Conservation (phyloP, 495 filamentous ascomycete genomes). For the Talaromyces proteolyticus region DNA sequence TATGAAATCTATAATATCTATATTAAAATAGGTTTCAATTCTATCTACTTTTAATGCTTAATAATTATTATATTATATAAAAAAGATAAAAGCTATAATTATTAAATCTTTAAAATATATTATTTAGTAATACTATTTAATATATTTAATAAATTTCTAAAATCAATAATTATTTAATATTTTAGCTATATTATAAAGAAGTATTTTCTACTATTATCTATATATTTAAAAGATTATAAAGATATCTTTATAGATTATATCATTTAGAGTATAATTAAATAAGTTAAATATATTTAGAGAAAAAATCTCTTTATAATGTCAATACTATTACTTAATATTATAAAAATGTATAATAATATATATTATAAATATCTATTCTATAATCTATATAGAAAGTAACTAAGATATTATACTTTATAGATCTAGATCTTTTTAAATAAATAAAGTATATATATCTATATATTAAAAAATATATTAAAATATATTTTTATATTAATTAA, state of each 20-base stretch:
- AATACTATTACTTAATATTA: background rate
- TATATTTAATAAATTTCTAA: constrained; percentile 25
- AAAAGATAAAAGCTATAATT: no score
- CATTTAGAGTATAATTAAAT: constrained; percentile 17
- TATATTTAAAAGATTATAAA: constrained; percentile 17
- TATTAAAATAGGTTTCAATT: no score
- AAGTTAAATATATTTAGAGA: constrained; percentile 11
- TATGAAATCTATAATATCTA: no score
- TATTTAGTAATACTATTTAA: no score
- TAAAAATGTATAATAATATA: constrained; percentile 14
- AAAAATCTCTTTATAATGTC: background rate
- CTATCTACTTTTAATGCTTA: no score
- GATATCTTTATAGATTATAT: constrained; percentile 13
- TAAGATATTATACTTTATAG: constrained; percentile 7
- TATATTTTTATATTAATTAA: constrained; percentile 5
- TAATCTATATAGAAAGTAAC: constrained; percentile 12
- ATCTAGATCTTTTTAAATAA: constrained; percentile 9
- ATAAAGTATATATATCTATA: constrained; percentile 7
- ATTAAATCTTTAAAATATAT: no score
- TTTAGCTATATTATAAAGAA: constrained; percentile 16
- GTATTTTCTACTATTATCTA: constrained; percentile 13
- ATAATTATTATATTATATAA: no score
- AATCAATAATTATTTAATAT: constrained; percentile 15
- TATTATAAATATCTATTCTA: constrained; percentile 14
- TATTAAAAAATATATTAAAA: constrained; percentile 5